phyloP scores from a whole-genome alignment of 2,329 filamentous ascomycete genomes.

The Alternaria longipes region DNA sequence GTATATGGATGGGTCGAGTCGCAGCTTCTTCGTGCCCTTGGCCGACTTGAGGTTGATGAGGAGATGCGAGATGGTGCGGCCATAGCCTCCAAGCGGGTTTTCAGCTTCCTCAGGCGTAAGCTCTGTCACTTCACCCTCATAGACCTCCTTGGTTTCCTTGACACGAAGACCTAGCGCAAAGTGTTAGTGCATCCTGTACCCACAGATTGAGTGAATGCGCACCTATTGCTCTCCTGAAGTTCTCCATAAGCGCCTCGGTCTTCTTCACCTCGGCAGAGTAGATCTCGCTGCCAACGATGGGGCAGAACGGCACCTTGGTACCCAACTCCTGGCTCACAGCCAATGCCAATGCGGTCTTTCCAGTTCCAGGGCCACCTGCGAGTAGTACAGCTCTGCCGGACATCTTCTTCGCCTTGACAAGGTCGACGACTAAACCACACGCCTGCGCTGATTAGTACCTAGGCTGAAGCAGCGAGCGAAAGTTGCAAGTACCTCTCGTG shows the following conservation, averaged over 20 bases:
- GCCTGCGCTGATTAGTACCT: constrained; percentile 64
- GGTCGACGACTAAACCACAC: constrained; percentile 92
- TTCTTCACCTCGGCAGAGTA: constrained; percentile 99
- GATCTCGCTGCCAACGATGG: constrained; percentile 96
- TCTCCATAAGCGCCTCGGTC: constrained; percentile 99
- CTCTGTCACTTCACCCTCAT: constrained; percentile 98
- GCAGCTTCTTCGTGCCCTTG: constrained; percentile 96
- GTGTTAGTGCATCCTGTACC: constrained; percentile 10
- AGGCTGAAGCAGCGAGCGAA: not conserved
- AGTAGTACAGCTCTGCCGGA: constrained; percentile 91
- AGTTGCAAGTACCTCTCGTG: constrained; percentile 76
- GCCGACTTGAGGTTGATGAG: constrained; percentile 94
- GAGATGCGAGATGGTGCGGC: constrained; percentile 95
- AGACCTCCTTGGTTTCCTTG: constrained; percentile 98
- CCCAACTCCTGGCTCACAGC: constrained; percentile 97
- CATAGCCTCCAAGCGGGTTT: constrained; percentile 95
- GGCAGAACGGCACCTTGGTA: constrained; percentile 97
- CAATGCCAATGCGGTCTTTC: constrained; percentile 94
- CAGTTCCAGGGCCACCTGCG: constrained; percentile 90
- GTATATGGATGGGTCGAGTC: constrained; percentile 97
- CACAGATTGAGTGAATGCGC: constrained; percentile 25
- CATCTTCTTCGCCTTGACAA: constrained; percentile 98
- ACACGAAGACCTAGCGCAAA: constrained; percentile 74
- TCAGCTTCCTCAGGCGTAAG: constrained; percentile 97
- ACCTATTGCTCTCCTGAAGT: constrained; percentile 96